Percentiles rank a stretch among this genome's conserved stretches.
These are phyloP conservation scores for Neonectria neomacrospora DNA, from an alignment of 2,329 filamentous ascomycete species.

Conservation along the genomic window DNA sequence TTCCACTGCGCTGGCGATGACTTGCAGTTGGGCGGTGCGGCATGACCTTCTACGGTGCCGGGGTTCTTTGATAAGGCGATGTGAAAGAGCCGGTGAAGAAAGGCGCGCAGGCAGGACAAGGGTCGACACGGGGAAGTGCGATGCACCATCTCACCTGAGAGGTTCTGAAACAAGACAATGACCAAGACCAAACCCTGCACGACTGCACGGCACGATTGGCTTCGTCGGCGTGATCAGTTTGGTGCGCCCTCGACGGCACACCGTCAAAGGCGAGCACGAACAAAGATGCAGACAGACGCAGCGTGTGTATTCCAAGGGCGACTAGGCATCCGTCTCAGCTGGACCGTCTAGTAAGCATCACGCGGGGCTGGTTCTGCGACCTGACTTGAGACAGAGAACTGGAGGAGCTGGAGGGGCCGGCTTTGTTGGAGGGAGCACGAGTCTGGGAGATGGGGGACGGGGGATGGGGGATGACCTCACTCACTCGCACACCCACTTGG, in stretches of 20 bases:
- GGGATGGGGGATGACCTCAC: slow-evolving; percentile 19
- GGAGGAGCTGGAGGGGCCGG: slow-evolving; percentile 6
- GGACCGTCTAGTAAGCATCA: not conserved
- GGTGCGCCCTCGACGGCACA: not conserved
- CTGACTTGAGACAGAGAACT: slow-evolving; percentile 11
- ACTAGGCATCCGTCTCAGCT: not conserved
- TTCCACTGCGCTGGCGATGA: slow-evolving; percentile 23
- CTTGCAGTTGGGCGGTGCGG: slow-evolving; percentile 21
- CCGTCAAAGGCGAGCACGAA: not conserved
- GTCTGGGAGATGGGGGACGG: slow-evolving; percentile 5
- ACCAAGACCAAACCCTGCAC: not conserved
- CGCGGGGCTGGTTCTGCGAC: slow-evolving; percentile 15
- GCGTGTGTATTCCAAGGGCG: slow-evolving; percentile 3
- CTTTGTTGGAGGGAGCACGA: slow-evolving; percentile 16
- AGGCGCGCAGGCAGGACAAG: not conserved
- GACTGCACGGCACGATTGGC: not conserved
- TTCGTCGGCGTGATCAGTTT: not conserved
- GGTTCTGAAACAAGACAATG: slow-evolving; percentile 18
- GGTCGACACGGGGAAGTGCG: not conserved
- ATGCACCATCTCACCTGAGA: slow-evolving; percentile 10
- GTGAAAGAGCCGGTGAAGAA: slow-evolving; percentile 2
- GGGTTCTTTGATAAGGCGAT: slow-evolving; percentile 16
- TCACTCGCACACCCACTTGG: slow-evolving; percentile 13
- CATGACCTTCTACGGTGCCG: slow-evolving; percentile 10
- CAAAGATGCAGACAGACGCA: not conserved